Percentiles rank a stretch among this genome's conserved stretches.
phyloP scores from a whole-genome alignment of 2,329 filamentous ascomycete genomes.

The Penicillium decumbens region DNA sequence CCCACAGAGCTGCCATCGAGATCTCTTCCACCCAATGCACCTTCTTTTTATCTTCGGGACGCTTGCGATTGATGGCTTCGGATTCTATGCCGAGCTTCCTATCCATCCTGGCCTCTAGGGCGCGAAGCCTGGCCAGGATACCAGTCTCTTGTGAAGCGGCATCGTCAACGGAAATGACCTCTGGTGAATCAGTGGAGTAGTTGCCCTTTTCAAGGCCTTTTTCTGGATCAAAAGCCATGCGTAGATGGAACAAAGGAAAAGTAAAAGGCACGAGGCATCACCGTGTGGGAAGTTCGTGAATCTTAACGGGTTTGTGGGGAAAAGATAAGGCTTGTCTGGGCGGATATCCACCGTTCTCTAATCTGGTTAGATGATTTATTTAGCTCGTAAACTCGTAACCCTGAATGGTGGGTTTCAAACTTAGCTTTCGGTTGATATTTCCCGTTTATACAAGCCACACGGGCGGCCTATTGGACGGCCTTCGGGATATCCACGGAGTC shows the following conservation, averaged over 20 bases:
- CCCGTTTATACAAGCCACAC: not conserved
- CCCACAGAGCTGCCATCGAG: constrained; percentile 51
- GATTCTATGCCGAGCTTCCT: constrained; percentile 48
- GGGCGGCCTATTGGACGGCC: too few species aligned
- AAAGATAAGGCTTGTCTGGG: constrained; percentile 3
- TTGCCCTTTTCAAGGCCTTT: constrained; percentile 8
- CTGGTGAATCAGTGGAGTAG: constrained; percentile 2
- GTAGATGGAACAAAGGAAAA: not conserved
- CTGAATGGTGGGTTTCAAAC: not conserved
- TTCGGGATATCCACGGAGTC: too few species aligned
- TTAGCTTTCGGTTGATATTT: not conserved
- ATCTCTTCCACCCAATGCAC: constrained; percentile 38
- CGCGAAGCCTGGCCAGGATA: constrained; percentile 26
- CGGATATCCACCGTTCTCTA: not conserved
- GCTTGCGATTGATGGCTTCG: constrained; percentile 45
- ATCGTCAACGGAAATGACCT: constrained; percentile 1
- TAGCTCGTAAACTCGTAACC: not conserved
- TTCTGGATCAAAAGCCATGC: constrained; percentile 11
- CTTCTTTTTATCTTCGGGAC: constrained; percentile 29
- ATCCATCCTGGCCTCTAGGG: constrained; percentile 45
- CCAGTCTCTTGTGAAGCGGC: constrained; percentile 1
- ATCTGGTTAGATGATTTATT: not conserved
- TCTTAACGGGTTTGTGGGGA: not conserved
- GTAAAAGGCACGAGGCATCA: not conserved
- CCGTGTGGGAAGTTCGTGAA: not conserved